Conservation (phyloP, 164 flowering plant genomes). For the Liquidambar formosana region DNA sequence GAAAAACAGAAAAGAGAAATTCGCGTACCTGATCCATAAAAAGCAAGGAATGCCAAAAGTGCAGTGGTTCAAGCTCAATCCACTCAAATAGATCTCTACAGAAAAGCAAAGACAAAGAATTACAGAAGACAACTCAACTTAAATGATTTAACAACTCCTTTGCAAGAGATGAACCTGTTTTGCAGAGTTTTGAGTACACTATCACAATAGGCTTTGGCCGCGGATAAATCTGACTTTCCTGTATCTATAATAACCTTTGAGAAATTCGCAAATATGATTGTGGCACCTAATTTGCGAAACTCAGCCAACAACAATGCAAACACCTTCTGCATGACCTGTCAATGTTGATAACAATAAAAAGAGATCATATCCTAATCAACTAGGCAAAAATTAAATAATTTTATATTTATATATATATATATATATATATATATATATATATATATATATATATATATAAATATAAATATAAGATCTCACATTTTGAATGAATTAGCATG, state of each 20-base stretch:
- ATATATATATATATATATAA: not conserved
- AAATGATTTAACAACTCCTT: not conserved
- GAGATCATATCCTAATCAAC: not conserved
- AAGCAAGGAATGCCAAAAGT: conserved; percentile 88
- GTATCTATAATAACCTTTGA: conserved; percentile 89
- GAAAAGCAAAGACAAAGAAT: conserved; percentile 12
- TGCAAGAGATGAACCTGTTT: conserved; percentile 53
- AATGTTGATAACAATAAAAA: conserved; percentile 9
- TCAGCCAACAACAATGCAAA: conserved; percentile 89
- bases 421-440: too few species aligned
- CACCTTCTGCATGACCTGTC: conserved; percentile 93
- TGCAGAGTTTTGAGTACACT: conserved; percentile 80
- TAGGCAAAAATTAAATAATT: not conserved
- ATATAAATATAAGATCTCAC: not conserved
- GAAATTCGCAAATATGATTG: conserved; percentile 84
- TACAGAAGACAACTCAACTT: not conserved
- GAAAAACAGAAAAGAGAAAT: conserved; percentile 1
- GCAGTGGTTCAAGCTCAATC: conserved; percentile 89
- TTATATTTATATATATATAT: too few species aligned
- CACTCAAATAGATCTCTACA: conserved; percentile 92
- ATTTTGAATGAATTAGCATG: not conserved
- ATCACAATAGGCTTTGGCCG: conserved; percentile 92
- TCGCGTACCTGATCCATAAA: conserved; percentile 92
- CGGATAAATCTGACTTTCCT: conserved; percentile 72
- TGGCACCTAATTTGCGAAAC: conserved; percentile 87